Evolutionary conservation across 23 red algal species (phyloP), one percentile per base, ranked within the genome.

Genomic region (Gracilaria gracilis): DNA sequence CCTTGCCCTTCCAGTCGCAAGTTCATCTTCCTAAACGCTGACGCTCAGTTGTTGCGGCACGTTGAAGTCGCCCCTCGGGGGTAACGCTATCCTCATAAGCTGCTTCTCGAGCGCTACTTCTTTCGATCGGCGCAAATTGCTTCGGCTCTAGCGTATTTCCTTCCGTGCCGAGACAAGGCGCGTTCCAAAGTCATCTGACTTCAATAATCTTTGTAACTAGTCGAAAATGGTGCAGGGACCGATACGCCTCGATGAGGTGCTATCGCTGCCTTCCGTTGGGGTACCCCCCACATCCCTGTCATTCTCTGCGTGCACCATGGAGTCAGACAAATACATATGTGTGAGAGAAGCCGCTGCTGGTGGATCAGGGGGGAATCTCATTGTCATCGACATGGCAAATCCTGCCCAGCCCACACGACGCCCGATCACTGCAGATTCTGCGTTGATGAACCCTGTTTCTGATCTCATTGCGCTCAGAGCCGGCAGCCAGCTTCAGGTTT

Each of bases 401-500:
- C 97, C 97, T 50, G 67, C 87, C 11, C 85, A 93, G 51, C 71
- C 93, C 9, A 82, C 84, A 19, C 67, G 94, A 27, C 90, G 94
- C 5, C 97, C 97, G 29, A 95, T 99, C 61, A 84, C 97, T 12
- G 97, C 97, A 16, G 97, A 99, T 80, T 99, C 97, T 13, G 97
- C 93, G 6, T 74, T 99, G 25, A 96, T 96, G 93, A 96, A 96
- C 47, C 97, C 97, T 32, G 86, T 75, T 4, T 89, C 93, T 4
- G 88, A 96, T 34, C 81, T 99, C 34, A 96, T 99, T 37, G 97
- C 97, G 21, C 86, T 99, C 34, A 94, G 91, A 58, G 82, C 94
- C 0, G 95, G 94, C 53, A 86, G 81, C 12, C 90, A 94, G 85
- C 78, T 99, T 33, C 97, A 99, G 82, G 64, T 99, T 23, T 99